These are phyloP conservation scores for Colletotrichum tamarilloi DNA, from an alignment of 2,329 filamentous ascomycete species.

Conservation along the genomic window DNA sequence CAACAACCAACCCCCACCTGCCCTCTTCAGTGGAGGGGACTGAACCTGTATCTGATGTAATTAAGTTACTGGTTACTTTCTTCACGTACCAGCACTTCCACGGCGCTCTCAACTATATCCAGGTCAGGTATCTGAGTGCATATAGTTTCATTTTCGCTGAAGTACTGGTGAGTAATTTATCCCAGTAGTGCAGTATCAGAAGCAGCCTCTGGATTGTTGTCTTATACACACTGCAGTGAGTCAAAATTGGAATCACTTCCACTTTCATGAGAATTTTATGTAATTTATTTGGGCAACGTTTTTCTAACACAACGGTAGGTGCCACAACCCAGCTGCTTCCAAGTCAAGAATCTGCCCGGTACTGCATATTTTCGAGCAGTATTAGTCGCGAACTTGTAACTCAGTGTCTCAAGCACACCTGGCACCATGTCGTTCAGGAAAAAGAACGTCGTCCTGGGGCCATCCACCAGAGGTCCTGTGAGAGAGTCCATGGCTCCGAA, in stretches of 20 bases:
- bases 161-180: not conserved
- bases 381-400: not conserved
- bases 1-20: slow-evolving; percentile 34
- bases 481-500: slow-evolving; percentile 37
- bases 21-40: slow-evolving; percentile 37
- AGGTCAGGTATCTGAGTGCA: not conserved
- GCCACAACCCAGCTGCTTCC: too few species aligned
- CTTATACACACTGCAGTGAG: not conserved
- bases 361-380: not conserved
- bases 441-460: slow-evolving; percentile 63
- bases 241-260: not conserved
- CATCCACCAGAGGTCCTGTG: slow-evolving; percentile 39
- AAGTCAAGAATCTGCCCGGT: not conserved
- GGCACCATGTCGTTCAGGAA: slow-evolving; percentile 67
- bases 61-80: not conserved
- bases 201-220: not conserved
- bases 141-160: not conserved
- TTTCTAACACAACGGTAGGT: not conserved
- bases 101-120: too few species aligned
- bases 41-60: slow-evolving; percentile 10
- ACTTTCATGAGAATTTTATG: not conserved
- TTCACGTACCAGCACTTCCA: not conserved
- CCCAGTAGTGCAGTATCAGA: not conserved
- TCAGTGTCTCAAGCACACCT: not conserved
- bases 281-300: not conserved